A percentile compares a stretch with the other conserved stretches of the same genome.
Conservation (phyloP, 2,329 filamentous ascomycete genomes). For the Mariannaea elegans region DNA sequence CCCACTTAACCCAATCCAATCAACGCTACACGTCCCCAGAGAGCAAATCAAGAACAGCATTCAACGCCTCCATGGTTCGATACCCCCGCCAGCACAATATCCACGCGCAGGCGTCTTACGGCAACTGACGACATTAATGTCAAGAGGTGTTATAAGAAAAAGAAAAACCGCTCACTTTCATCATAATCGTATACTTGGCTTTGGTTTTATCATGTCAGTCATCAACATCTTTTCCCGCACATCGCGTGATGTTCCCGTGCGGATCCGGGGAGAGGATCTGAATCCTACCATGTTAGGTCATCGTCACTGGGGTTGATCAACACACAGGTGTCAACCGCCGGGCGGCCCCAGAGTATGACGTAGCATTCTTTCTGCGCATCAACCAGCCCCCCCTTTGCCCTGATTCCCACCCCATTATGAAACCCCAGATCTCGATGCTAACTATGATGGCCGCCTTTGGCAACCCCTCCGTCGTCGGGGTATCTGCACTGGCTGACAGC, state of each 20-base stretch:
- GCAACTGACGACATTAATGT: background rate
- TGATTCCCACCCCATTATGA: background rate
- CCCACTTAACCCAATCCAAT: background rate
- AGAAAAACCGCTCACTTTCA: background rate
- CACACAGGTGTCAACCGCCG: background rate
- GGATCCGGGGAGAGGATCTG: background rate
- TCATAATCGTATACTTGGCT: background rate
- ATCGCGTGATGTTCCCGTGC: constrained; percentile 3
- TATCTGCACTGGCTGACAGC: constrained; percentile 14
- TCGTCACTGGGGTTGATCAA: background rate
- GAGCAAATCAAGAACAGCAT: background rate
- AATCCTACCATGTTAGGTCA: background rate
- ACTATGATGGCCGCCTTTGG: too few species aligned
- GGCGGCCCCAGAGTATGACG: constrained; percentile 34
- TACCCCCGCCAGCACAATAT: background rate
- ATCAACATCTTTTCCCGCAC: background rate
- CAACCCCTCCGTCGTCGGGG: background rate
- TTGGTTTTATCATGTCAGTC: background rate
- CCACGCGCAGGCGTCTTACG: background rate
- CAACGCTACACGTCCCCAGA: background rate
- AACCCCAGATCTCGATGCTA: constrained; percentile 36
- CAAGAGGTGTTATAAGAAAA: background rate
- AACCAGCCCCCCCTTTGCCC: background rate
- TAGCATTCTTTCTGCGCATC: constrained; percentile 15
- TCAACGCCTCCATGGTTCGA: background rate